phyloP scores from a whole-genome alignment of 108 stramenopile species.

The Cyclostephanos tholiformis region DNA sequence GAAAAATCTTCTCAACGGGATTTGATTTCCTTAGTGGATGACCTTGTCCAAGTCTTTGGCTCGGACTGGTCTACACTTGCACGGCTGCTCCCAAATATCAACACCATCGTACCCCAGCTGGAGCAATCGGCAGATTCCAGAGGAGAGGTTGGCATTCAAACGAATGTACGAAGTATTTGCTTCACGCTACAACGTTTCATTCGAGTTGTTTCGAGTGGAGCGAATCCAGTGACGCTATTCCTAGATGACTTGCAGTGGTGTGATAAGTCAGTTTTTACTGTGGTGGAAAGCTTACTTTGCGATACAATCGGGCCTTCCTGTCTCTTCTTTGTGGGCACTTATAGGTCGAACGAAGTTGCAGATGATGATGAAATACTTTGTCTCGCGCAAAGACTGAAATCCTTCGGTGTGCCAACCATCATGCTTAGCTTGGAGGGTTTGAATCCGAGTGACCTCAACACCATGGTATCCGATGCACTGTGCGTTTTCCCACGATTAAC shows the following conservation, averaged over 20 bases:
- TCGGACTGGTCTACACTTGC: slow-evolving; percentile 23
- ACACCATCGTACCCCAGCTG: slow-evolving; percentile 2
- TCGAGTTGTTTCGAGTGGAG: no score
- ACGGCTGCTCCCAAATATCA: slow-evolving; percentile 30
- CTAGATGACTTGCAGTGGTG: slow-evolving; percentile 49
- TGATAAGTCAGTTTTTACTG: slow-evolving; percentile 24
- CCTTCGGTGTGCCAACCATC: slow-evolving; percentile 9
- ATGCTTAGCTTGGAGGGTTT: slow-evolving; percentile 19
- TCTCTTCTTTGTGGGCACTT: slow-evolving; percentile 44
- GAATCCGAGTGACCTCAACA: slow-evolving; percentile 30
- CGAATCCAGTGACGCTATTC: slow-evolving; percentile 21
- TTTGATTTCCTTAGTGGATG: not conserved
- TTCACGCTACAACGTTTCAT: slow-evolving; percentile 26
- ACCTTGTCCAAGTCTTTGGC: slow-evolving; percentile 32
- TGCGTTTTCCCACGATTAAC: not conserved
- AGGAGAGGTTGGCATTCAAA: not conserved
- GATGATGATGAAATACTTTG: slow-evolving; percentile 29
- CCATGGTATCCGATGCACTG: not conserved
- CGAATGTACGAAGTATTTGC: slow-evolving; percentile 38
- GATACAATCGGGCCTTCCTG: slow-evolving; percentile 16
- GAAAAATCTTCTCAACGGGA: slow-evolving; percentile 6
- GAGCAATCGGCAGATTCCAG: not conserved
- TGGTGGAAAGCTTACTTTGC: slow-evolving; percentile 39
- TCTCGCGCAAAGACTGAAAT: slow-evolving; percentile 13
- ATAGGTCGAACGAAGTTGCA: slow-evolving; percentile 30